Base-by-base conservation (phyloP, 179 eudicot genomes). In the Beta corolliflora region DNA sequence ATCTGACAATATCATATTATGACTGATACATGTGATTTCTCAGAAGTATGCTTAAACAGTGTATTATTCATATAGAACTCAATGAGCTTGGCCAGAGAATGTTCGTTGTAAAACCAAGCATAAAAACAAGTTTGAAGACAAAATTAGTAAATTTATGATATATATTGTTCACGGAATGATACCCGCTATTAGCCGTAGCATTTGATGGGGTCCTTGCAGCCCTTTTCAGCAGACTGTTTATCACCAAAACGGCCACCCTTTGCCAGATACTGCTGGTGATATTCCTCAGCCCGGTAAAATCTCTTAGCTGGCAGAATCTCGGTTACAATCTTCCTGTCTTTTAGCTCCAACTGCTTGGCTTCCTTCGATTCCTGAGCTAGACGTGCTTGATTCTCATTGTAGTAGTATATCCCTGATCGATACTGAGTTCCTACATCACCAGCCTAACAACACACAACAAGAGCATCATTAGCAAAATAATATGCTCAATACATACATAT, bases 201-300 rank as follows among this genome's bases (percentile, higher is more conserved):
- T 65, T 89, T 87, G 71, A 94, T 92, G 72, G 97, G 98, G 45
- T 93, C 95, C 58, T 90, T 92, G 91, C 98, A 95, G 50, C 97
- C 95, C 86, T 95, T 95, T 7, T 91, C 86, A 86, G 98, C 91
- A 3, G 91, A 92, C 79, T 95, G 97, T 65, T 84, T 82, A 7
- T 67, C 76, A 76, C 98, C 94, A 19, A 19, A n/a, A 41, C 97
- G 82, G 23, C 97, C 98, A 55, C 97, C 97, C 70, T 94, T 95
- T 71, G 90, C 99, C 71, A 93, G 82, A 77, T 95, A 95, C 55
- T 93, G 98, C 93, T 92, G 98, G 82, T 93, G 99, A 82, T 93
- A 92, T 82, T 95, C 98, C 81, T 95, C 98, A 6, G 98, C 99
- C 75, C 91, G 88, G 77, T 93, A 95, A 61, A 95, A 95, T 78